These are phyloP conservation scores for Naegleria fowleri DNA, from an alignment of 208 protist species.

Conservation along the genomic window DNA sequence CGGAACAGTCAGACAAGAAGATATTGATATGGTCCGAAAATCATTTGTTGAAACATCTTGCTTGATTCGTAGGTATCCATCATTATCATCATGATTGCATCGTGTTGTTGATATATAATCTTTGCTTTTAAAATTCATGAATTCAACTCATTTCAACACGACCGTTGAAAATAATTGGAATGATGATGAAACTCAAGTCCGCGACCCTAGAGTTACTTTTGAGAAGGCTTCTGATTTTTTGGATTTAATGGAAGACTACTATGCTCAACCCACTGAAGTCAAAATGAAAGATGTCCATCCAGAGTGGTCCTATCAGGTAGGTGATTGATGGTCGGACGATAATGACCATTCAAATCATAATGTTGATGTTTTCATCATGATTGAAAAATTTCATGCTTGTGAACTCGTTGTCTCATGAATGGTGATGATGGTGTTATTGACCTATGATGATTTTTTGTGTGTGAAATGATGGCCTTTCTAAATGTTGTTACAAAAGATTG, in stretches of 20 bases:
- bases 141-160: too few species aligned
- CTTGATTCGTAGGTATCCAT: background rate
- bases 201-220: constrained; percentile 45
- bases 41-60: background rate
- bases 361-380: too few species aligned
- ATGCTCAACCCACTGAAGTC: constrained; percentile 46
- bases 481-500: background rate
- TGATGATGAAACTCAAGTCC: background rate
- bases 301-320: constrained; percentile 54
- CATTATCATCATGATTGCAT: too few species aligned
- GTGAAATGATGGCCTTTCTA: background rate
- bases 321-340: background rate
- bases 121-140: too few species aligned
- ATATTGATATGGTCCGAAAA: background rate
- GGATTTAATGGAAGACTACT: constrained; percentile 58
- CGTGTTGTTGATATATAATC: too few species aligned
- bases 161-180: too few species aligned
- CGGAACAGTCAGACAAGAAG: background rate
- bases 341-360: too few species aligned
- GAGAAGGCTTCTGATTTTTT: constrained; percentile 50
- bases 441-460: too few species aligned
- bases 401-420: too few species aligned
- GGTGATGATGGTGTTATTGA: too few species aligned
- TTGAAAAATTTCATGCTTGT: too few species aligned
- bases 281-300: constrained; percentile 55